Percentiles rank a stretch among this genome's conserved stretches.
phyloP scores from a whole-genome alignment of 768 basidiomycete genomes.

The Trametes punicea region DNA sequence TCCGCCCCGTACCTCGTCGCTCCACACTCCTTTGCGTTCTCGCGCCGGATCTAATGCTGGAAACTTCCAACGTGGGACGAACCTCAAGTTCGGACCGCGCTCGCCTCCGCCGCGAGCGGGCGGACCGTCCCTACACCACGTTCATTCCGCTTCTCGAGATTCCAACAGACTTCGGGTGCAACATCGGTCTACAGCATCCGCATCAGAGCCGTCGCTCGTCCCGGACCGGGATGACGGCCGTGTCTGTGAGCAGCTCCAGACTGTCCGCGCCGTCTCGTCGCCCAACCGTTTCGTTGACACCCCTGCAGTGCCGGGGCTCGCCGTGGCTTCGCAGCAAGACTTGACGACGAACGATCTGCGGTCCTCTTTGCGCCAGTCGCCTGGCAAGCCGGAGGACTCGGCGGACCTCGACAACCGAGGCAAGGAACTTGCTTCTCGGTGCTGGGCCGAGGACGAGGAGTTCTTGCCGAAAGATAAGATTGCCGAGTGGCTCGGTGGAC shows the following conservation, averaged over 20 bases:
- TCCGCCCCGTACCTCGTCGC: conserved; percentile 50
- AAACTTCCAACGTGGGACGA: conserved; percentile 12
- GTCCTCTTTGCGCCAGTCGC: conserved; percentile 37
- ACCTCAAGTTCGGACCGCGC: conserved; percentile 24
- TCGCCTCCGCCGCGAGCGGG: conserved; percentile 20
- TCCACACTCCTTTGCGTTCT: conserved; percentile 28
- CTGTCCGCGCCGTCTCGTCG: conserved; percentile 11
- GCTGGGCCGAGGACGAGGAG: conserved; percentile 82
- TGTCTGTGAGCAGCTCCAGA: conserved; percentile 39
- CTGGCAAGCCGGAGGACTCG: conserved; percentile 44
- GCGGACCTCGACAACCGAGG: conserved; percentile 62
- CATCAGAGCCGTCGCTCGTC: conserved; percentile 79
- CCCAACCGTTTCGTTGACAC: conserved; percentile 11
- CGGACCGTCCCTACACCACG: conserved; percentile 30
- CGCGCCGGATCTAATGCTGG: conserved; percentile 22
- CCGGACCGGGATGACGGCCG: conserved; percentile 48
- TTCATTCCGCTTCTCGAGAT: conserved; percentile 38
- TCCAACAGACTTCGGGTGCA: conserved; percentile 52
- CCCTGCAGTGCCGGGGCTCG: conserved; percentile 26
- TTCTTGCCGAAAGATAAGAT: conserved; percentile 89
- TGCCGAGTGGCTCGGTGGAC: conserved; percentile 92
- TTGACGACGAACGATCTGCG: conserved; percentile 52
- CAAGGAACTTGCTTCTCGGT: conserved; percentile 69
- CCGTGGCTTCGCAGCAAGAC: conserved; percentile 50
- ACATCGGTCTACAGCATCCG: conserved; percentile 70